Evolutionary conservation across 108 stramenopile species (phyloP).

Genomic region (Nitzschia sp.): DNA sequence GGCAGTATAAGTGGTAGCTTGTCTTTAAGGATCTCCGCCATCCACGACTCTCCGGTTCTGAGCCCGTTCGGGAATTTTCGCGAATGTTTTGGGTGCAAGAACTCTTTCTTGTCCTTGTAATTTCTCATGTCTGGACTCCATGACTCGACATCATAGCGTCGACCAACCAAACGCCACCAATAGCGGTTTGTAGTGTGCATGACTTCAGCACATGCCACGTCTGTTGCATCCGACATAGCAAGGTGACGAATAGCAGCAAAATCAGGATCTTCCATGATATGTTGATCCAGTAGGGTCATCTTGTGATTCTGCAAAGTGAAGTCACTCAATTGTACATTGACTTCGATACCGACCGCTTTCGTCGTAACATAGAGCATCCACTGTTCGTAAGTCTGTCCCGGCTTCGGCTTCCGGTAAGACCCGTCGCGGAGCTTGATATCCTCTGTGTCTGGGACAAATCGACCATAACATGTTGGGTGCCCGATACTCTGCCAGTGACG

Average conservation of each 20-base stretch:
- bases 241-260: slow-evolving; percentile 66
- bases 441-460: slow-evolving; percentile 97
- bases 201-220: slow-evolving; percentile 96
- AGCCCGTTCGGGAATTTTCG: slow-evolving; percentile 81
- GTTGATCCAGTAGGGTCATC: slow-evolving; percentile 91
- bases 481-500: slow-evolving; percentile 94
- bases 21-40: slow-evolving; percentile 84
- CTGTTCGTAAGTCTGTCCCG: slow-evolving; percentile 89
- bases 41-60: slow-evolving; percentile 85
- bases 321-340: slow-evolving; percentile 95
- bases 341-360: slow-evolving; percentile 95
- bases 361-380: slow-evolving; percentile 98
- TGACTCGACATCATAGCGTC: slow-evolving; percentile 94
- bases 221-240: slow-evolving; percentile 68
- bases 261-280: slow-evolving; percentile 89
- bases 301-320: slow-evolving; percentile 98
- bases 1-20: slow-evolving; percentile 88
- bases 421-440: slow-evolving; percentile 91
- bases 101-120: slow-evolving; percentile 81
- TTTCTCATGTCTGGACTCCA: slow-evolving; percentile 91
- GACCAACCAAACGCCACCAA: slow-evolving; percentile 96
- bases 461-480: slow-evolving; percentile 89
- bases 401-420: slow-evolving; percentile 75
- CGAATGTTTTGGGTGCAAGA: slow-evolving; percentile 57
- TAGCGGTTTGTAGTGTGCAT: slow-evolving; percentile 93